Percentiles rank a stretch among this genome's conserved stretches.
Conservation (phyloP, 176 grass and related monocot genomes). For the Eragrostis curvula region DNA sequence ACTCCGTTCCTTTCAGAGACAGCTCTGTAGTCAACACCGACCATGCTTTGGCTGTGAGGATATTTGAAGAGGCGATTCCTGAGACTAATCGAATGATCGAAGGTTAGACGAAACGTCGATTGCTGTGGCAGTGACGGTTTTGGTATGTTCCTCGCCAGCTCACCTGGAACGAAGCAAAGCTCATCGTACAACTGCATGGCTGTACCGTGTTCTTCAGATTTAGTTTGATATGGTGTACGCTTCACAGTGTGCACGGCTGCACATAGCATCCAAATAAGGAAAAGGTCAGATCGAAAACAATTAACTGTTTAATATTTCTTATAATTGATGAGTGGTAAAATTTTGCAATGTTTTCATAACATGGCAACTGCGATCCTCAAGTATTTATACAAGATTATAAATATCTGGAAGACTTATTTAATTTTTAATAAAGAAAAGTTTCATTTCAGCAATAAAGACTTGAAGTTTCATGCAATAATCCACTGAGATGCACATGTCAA, state of each 20-base stretch:
- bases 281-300: background rate
- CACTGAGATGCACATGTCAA: no score
- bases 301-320: no score
- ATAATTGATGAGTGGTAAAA: no score
- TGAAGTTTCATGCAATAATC: no score
- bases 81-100: constrained; percentile 3
- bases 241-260: background rate
- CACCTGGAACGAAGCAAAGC: background rate
- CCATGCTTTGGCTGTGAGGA: background rate
- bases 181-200: constrained; percentile 11
- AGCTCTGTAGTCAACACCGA: constrained; percentile 4
- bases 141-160: constrained; percentile 37
- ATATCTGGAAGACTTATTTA: no score
- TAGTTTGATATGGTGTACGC: background rate
- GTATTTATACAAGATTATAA: no score
- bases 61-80: background rate
- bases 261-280: background rate
- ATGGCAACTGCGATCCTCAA: no score
- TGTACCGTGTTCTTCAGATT: background rate
- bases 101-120: background rate
- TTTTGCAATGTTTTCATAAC: no score
- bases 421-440: no score
- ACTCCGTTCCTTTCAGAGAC: background rate
- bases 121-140: constrained; percentile 6
- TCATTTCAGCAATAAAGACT: no score